Base-by-base conservation (phyloP, 352 stramenopile genomes). In the Globisporangium cystogenes region DNA sequence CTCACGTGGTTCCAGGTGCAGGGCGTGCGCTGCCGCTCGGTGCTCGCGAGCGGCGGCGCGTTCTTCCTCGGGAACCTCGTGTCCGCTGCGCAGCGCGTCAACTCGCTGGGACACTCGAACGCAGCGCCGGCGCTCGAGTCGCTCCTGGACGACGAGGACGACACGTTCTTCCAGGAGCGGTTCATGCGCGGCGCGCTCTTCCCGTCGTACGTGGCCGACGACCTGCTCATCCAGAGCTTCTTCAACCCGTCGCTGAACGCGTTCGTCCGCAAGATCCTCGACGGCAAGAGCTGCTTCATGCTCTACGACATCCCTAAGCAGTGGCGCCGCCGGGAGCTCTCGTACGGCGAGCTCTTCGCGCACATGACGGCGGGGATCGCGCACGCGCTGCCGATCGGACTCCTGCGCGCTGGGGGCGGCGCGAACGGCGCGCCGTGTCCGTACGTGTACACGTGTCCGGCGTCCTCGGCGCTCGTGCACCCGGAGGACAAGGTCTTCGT, bases 211-310 rank as follows among this genome's bases (percentile, higher is more conserved):
- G 84, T 93, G 0, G 80, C 79, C 0, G 84, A 94, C 57, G 78
- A 92, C 33, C 52, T 94, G 59, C 55, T 94, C 31, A 89, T 94
- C 51, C 84, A 94, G 56, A 93, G 80, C 55, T 94, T 91, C 56
- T 93, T 91, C 64, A 91, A 94, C 41, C 77, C 81, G 36, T 92
- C 81, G 18, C 60, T 94, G n/a, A 91, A 94, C 57, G 63, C 68
- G 50, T 93, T 94, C 29, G 83, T 94, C 24, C 76, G 76, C 14
- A 84, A 86, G 53, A 90, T 91, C 55, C 64, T 94, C 8, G 80
- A 93, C 53, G 84, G 84, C 26, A 90, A 86, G 50, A 90, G 80
- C 60, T 91, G 83, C 39, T 94, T 94, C 47, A 87, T 89, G 58
- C 67, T 92, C 3, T 94, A 93, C 55, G 68, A 88, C 24, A 40